Conservation (phyloP, 805 yeast genomes). For the Diddensiella caesifluorescens region DNA sequence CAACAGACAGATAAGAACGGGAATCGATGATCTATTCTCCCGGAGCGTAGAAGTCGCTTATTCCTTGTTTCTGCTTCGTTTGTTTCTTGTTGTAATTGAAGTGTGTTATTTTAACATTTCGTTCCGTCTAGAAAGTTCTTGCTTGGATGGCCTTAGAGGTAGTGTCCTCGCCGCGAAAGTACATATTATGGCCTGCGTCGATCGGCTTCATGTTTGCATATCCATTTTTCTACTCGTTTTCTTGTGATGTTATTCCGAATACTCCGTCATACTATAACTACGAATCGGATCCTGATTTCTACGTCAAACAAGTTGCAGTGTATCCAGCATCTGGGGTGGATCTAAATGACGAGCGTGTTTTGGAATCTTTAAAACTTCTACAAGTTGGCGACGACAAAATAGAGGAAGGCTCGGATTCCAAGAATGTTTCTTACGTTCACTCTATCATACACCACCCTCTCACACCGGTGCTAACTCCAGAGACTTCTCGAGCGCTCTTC, state of each 20-base stretch:
- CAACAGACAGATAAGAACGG: no score
- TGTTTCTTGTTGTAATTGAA: no score
- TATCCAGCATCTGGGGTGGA: slow-evolving; percentile 16
- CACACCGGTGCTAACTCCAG: no score
- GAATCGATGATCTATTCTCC: no score
- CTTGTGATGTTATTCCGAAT: slow-evolving; percentile 24
- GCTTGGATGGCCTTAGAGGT: slow-evolving; percentile 5
- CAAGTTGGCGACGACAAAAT: not conserved
- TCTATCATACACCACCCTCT: not conserved
- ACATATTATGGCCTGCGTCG: slow-evolving; percentile 46
- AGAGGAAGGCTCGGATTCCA: not conserved
- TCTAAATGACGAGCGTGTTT: not conserved
- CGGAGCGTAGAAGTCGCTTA: no score
- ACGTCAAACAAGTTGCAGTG: slow-evolving; percentile 35
- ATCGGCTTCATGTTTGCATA: slow-evolving; percentile 44
- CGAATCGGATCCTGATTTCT: slow-evolving; percentile 22
- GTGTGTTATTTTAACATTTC: not conserved
- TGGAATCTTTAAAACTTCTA: slow-evolving; percentile 1
- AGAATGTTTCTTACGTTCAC: not conserved
- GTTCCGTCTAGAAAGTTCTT: not conserved
- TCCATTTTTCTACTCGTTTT: slow-evolving; percentile 41
- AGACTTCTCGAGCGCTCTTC: no score
- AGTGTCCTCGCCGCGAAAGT: slow-evolving; percentile 1
- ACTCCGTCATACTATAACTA: slow-evolving; percentile 13
- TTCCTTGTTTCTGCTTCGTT: no score